A percentile compares a stretch with the other conserved stretches of the same genome.
Evolutionary conservation across 164 flowering plant species (phyloP).

Genomic region (Hamamelis virginiana): DNA sequence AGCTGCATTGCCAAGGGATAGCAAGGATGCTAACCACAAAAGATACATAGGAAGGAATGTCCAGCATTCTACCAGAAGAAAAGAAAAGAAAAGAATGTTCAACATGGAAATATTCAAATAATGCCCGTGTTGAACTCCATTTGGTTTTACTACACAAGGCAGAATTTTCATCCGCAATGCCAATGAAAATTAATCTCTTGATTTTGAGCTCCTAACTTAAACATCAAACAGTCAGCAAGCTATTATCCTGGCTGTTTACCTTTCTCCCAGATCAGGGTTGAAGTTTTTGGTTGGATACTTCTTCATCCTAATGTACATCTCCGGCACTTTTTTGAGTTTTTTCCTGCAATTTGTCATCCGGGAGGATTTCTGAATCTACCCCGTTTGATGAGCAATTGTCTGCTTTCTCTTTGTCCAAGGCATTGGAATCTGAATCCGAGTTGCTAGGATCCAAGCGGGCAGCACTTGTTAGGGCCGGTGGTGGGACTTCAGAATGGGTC

Average conservation of each 20-base stretch:
- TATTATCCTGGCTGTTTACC: not conserved
- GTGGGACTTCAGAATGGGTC: conserved; percentile 11
- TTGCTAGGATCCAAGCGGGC: conserved; percentile 20
- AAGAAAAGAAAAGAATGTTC: no score
- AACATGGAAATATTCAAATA: no score
- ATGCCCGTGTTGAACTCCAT: no score
- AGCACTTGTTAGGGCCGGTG: conserved; percentile 15
- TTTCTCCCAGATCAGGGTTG: not conserved
- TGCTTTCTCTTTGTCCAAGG: conserved; percentile 31
- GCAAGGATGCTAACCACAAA: no score
- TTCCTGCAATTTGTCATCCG: not conserved
- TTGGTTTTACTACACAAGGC: no score
- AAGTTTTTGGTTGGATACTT: conserved; percentile 5
- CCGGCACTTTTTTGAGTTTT: not conserved
- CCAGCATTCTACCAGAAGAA: no score
- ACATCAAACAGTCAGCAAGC: no score
- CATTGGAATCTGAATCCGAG: conserved; percentile 41
- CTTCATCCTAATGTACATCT: conserved; percentile 16
- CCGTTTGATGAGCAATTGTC: conserved; percentile 21
- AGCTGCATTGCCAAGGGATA: no score
- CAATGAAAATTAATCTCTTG: no score
- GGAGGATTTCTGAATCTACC: conserved; percentile 16
- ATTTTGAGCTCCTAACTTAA: no score
- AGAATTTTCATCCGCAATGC: no score
- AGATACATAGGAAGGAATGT: no score